Conservation (phyloP, 768 basidiomycete species). For the Russula compacta region DNA sequence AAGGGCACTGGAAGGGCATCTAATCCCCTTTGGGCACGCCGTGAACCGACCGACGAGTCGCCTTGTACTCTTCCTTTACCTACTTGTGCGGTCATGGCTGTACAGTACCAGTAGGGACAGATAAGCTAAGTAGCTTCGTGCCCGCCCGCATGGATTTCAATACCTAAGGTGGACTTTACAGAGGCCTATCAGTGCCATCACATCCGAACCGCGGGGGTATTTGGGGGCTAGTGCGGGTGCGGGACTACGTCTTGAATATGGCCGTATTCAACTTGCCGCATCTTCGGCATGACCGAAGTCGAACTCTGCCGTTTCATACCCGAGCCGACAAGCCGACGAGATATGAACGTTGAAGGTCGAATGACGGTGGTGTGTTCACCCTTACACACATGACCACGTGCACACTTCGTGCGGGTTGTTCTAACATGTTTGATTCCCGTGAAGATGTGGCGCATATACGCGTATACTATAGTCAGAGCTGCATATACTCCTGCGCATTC, state of each 20-base stretch:
- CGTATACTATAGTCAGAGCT: no score
- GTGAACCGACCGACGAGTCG: background rate
- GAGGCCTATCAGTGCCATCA: background rate
- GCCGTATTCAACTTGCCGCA: background rate
- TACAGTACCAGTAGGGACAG: background rate
- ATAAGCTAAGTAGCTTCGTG: background rate
- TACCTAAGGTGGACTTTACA: background rate
- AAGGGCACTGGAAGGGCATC: no score
- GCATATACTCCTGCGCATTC: no score
- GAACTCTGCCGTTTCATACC: no score
- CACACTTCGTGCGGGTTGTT: no score
- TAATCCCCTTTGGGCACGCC: background rate
- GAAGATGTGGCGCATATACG: no score
- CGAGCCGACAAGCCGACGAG: no score
- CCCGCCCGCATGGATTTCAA: background rate
- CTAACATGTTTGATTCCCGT: no score
- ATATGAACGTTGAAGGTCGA: no score
- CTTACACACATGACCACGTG: no score
- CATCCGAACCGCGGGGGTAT: background rate
- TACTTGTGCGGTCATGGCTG: background rate
- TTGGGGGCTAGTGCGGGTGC: background rate
- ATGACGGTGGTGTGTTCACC: no score
- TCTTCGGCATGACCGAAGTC: background rate
- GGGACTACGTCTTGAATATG: background rate
- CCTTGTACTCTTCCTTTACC: background rate